Conservation (phyloP, 139 green algal genomes). For the Chloropicon primus region DNA sequence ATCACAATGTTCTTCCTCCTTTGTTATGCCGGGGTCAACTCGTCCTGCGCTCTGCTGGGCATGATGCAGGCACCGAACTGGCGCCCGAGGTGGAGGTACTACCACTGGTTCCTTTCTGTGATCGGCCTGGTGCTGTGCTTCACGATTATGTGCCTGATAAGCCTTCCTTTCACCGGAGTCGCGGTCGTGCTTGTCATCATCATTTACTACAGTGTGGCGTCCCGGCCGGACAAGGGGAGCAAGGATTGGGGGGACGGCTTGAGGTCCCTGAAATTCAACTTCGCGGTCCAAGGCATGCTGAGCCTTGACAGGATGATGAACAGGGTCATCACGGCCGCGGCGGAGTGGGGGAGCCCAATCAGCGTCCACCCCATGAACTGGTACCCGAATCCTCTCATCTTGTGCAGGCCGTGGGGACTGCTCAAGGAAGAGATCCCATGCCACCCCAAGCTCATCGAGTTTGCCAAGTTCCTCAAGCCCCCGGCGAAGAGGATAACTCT, state of each 20-base stretch:
- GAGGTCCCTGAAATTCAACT: slow-evolving; percentile 23
- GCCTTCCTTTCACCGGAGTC: slow-evolving; percentile 21
- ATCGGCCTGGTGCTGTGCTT: slow-evolving; percentile 19
- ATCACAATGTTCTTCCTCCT: slow-evolving; percentile 35
- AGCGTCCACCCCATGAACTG: slow-evolving; percentile 30
- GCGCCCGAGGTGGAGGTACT: slow-evolving; percentile 25
- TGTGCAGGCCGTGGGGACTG: slow-evolving; percentile 30
- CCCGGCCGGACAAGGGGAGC: slow-evolving; percentile 12
- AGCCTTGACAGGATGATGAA: neutral
- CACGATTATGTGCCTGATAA: slow-evolving; percentile 30
- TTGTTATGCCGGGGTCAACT: slow-evolving; percentile 25
- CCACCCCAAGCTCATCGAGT: slow-evolving; percentile 26
- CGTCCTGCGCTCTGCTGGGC: slow-evolving; percentile 26
- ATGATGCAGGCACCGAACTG: slow-evolving; percentile 22
- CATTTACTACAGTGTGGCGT: slow-evolving; percentile 29
- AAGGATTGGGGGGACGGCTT: slow-evolving; percentile 26
- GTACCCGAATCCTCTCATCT: slow-evolving; percentile 29
- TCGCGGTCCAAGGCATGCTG: slow-evolving; percentile 16
- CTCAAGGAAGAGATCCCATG: slow-evolving; percentile 21
- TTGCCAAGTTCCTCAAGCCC: slow-evolving; percentile 29
- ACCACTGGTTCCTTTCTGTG: slow-evolving; percentile 17
- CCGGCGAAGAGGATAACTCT: neutral
- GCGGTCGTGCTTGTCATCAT: slow-evolving; percentile 15
- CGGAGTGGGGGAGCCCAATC: neutral
- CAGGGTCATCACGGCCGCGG: neutral